Percentiles rank a stretch among this genome's conserved stretches.
Evolutionary conservation across 768 basidiomycete species (phyloP).

Genomic region (Lyophyllum shimeji): DNA sequence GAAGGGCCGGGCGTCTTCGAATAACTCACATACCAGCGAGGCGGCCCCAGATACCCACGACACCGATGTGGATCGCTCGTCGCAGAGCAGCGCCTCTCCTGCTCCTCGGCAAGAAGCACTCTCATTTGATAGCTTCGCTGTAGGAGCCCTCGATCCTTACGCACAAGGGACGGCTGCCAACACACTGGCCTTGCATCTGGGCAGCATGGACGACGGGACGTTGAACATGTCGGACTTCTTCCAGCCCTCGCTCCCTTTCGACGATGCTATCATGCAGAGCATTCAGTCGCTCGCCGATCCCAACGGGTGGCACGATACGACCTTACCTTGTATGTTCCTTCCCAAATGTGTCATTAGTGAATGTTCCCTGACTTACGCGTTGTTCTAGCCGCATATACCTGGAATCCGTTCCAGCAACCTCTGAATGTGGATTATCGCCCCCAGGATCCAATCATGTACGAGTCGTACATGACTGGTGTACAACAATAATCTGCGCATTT

Average conservation of each 20-base stretch:
- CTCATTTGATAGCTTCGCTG: constrained; percentile 47
- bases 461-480: constrained; percentile 29
- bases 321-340: constrained; percentile 48
- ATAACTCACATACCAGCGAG: neutral
- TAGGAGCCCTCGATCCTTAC: constrained; percentile 42
- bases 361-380: neutral
- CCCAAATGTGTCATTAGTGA: neutral
- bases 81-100: constrained; percentile 44
- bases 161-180: constrained; percentile 20
- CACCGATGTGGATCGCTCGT: constrained; percentile 30
- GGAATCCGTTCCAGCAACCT: constrained; percentile 42
- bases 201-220: constrained; percentile 17
- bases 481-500: constrained; percentile 10
- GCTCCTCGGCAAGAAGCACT: constrained; percentile 42
- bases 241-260: constrained; percentile 55
- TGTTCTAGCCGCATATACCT: constrained; percentile 32
- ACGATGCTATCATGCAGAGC: constrained; percentile 59
- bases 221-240: constrained; percentile 41
- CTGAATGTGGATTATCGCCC: constrained; percentile 31
- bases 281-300: constrained; percentile 59
- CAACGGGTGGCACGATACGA: constrained; percentile 52
- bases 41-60: neutral
- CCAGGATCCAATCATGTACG: constrained; percentile 21
- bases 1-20: constrained; percentile 5
- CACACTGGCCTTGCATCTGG: constrained; percentile 16